phyloP scores from a whole-genome alignment of 2,329 filamentous ascomycete genomes.

The Blumeriella jaapii region DNA sequence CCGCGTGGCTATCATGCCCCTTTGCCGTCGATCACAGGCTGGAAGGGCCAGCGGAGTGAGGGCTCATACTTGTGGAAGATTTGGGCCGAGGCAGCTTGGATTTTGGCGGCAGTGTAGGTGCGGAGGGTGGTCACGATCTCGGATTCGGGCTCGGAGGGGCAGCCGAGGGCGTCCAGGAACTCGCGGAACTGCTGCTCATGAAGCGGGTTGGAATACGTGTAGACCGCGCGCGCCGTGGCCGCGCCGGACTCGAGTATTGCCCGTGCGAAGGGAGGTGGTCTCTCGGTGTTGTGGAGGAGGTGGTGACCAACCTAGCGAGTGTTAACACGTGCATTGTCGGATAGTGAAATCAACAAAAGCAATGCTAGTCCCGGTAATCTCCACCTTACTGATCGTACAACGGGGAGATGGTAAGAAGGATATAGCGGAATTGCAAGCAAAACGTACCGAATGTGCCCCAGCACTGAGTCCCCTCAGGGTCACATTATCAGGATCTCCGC shows the following conservation, averaged over 20 bases:
- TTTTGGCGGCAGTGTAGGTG: conserved; percentile 29
- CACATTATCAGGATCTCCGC: conserved; percentile 45
- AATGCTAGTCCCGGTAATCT: too few species aligned
- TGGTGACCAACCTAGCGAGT: conserved; percentile 62
- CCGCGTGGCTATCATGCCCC: conserved; percentile 41
- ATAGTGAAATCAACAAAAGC: too few species aligned
- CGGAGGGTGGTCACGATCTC: conserved; percentile 42
- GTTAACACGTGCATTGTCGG: too few species aligned
- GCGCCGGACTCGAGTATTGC: conserved; percentile 47
- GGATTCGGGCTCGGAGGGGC: conserved; percentile 31
- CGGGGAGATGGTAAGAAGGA: too few species aligned
- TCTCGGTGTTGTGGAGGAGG: conserved; percentile 38
- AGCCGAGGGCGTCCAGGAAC: conserved; percentile 43
- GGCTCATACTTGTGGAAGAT: conserved; percentile 35
- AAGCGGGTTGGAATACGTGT: conserved; percentile 40
- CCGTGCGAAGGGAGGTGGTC: conserved; percentile 34
- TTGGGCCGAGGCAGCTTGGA: conserved; percentile 32
- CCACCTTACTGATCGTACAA: too few species aligned
- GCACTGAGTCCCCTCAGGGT: conserved; percentile 52
- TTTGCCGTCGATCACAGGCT: conserved; percentile 52
- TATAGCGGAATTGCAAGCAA: too few species aligned
- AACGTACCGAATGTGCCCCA: conserved; percentile 47
- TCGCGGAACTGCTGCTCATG: conserved; percentile 45
- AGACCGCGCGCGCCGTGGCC: conserved; percentile 42
- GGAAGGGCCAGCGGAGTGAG: conserved; percentile 50